Base-by-base conservation (phyloP, 2,329 filamentous ascomycete species). In the Fusarium tricinctum region DNA sequence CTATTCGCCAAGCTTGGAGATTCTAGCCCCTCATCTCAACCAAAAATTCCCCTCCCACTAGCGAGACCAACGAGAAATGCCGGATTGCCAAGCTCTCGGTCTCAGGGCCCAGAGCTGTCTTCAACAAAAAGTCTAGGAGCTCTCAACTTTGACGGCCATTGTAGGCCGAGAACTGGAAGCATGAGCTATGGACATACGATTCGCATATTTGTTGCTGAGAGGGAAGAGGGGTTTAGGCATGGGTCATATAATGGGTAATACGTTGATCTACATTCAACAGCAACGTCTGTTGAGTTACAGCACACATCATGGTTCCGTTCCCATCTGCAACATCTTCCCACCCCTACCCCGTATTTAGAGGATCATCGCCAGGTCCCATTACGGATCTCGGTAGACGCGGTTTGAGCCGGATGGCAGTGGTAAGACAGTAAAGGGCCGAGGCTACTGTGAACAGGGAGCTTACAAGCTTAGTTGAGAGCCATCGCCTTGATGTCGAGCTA, bases 61-160 rank as follows among this genome's bases (percentile, higher is more conserved):
- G 58, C 43, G 48, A 67, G 50, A 19, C 71, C 71, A 73, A 73
- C 71, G 71, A 73, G 66, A 62, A 66, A 48, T 62, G 49, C 26
- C 43, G 58, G 47, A 72, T 73, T 73, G 56, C 53, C 66, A 66
- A 66, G 59, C 55, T 65, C 51, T 30, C 47, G 48, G 64, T 54
- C 39, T n/a, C 35, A n/a, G n/a, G 58, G 63, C 44, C 54, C 30
- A 39, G 22, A 47, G 26, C 33, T 49, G 20, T 32, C 26, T 49
- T 53, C 62, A 66, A 69, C 66, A 66, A 69, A 68, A 69, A 48
- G 50, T 30, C 58, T 23, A 28, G 28, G 44, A 48, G 30, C 39
- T 33, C 23, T 56, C 22, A 32, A 50, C 17, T 28, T 28, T 38
- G 20, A 46, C 32, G 33, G 44, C 49, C 26, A 42, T 48, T 22